Conservation (phyloP, 148 eudicot genomes). For the Vaccinium corymbosum region DNA sequence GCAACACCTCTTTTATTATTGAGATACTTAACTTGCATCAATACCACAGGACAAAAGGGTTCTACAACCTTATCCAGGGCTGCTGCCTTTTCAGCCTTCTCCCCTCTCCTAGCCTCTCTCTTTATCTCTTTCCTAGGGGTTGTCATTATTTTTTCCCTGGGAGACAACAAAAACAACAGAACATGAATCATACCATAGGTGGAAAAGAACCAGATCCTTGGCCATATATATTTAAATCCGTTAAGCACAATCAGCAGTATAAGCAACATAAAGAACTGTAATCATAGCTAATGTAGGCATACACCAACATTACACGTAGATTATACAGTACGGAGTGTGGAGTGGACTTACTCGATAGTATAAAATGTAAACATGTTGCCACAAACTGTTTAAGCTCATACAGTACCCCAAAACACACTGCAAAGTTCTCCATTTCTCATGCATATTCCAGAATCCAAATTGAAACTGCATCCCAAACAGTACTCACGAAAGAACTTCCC, state of each 20-base stretch:
- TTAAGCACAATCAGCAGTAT: neutral
- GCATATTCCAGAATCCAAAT: neutral
- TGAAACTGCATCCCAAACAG: neutral
- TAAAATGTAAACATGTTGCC: neutral
- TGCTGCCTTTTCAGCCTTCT: slow-evolving; percentile 93
- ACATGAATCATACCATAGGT: neutral
- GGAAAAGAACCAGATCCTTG: neutral
- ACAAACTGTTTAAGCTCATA: neutral
- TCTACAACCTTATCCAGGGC: slow-evolving; percentile 52
- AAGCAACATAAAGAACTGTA: neutral
- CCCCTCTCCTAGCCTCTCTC: slow-evolving; percentile 76
- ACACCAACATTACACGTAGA: neutral
- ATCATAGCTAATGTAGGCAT: neutral
- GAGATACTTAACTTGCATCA: neutral
- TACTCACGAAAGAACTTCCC: neutral
- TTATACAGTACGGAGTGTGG: neutral
- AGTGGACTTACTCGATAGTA: too few relatives aligned
- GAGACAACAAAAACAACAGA: slow-evolving; percentile 5
- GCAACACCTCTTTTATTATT: neutral
- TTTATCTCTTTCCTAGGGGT: slow-evolving; percentile 67
- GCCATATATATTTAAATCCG: neutral
- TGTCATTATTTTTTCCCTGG: slow-evolving; percentile 86
- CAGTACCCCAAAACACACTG: neutral
- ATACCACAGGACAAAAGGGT: neutral
- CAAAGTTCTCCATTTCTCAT: slow-evolving; percentile 3